Evolutionary conservation across 1,284 basidiomycete genomes (phyloP).

Genomic region (Ustanciosporium gigantosporum): DNA sequence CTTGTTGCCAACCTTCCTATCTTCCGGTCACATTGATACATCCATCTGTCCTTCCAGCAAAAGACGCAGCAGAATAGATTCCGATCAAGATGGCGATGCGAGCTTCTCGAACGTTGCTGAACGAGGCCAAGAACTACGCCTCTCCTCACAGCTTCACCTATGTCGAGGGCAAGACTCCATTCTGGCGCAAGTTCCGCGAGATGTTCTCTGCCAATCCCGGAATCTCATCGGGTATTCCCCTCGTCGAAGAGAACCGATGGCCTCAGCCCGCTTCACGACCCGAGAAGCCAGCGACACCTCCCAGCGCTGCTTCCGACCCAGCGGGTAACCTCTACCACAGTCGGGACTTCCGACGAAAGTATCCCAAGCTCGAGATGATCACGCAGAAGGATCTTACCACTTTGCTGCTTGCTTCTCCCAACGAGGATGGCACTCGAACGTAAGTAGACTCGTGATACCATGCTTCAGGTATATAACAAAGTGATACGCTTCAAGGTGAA

Average conservation of each 20-base stretch:
- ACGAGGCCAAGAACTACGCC: slow-evolving; percentile 45
- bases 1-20: no score
- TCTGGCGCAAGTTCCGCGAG: slow-evolving; percentile 59
- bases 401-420: slow-evolving; percentile 79
- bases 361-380: slow-evolving; percentile 72
- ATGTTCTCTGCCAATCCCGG: slow-evolving; percentile 73
- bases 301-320: slow-evolving; percentile 68
- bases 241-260: slow-evolving; percentile 72
- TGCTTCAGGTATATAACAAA: not conserved
- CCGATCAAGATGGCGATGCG: slow-evolving; percentile 34
- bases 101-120: slow-evolving; percentile 35
- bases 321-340: slow-evolving; percentile 73
- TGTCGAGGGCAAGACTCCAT: slow-evolving; percentile 56
- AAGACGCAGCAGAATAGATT: no score
- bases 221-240: slow-evolving; percentile 88
- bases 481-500: no score
- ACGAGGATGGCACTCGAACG: slow-evolving; percentile 62
- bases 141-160: slow-evolving; percentile 55
- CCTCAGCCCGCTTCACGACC: slow-evolving; percentile 84
- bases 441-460: slow-evolving; percentile 9
- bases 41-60: no score
- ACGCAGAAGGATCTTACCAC: slow-evolving; percentile 65
- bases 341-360: slow-evolving; percentile 87
- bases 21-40: no score
- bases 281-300: slow-evolving; percentile 81